Base-by-base conservation (phyloP, 2,329 filamentous ascomycete species). In the Cordyceps tenuipes region DNA sequence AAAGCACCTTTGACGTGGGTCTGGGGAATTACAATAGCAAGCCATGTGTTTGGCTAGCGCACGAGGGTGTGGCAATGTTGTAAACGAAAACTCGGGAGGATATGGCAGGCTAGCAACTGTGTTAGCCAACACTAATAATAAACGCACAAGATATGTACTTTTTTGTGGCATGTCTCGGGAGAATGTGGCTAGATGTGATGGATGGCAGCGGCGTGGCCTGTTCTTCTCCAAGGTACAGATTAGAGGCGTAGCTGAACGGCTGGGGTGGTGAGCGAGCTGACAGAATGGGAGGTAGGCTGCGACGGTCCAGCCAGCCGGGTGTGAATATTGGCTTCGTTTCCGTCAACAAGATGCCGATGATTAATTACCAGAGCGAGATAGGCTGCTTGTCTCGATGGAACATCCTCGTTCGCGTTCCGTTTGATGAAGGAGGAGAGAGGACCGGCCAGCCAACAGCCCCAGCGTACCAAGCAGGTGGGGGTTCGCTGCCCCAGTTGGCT, bases 21-120 rank as follows among this genome's bases (percentile, higher is more conserved):
- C 55, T 57, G 55, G 55, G 31, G 55, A 57, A 57, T 50, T 50
- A 21, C 46, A 57, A 50, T 50, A n/a, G 39, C 54, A 57, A 31
- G 29, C 19, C 31, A 12, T 49, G 17, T 57, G 54, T 57, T 49
- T 57, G 44, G 44, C 34, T 43, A 57, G 46, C 43, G 26, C 9
- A n/a, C 3, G 41, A 8, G 10, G 34, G 34, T 23, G 31, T 48
- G 53, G n/a, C 21, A 12, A 17, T 19, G 53, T n/a, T 48, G 39
- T 55, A 17, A 23, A 55, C 23, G 17, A n/a, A n/a, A n/a, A n/a
- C n/a, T n/a, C n/a, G n/a, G n/a, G n/a, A n/a, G n/a, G n/a, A n/a
- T n/a, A n/a, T n/a, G n/a, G n/a, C n/a, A n/a, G n/a, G n/a, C n/a
- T n/a, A 23, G 34, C 34, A 21, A 41, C 1, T 23, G 15, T 39